A percentile compares a stretch with the other conserved stretches of the same genome.
Conservation (phyloP, 257 asterid genomes). For the Plantago ovata region DNA sequence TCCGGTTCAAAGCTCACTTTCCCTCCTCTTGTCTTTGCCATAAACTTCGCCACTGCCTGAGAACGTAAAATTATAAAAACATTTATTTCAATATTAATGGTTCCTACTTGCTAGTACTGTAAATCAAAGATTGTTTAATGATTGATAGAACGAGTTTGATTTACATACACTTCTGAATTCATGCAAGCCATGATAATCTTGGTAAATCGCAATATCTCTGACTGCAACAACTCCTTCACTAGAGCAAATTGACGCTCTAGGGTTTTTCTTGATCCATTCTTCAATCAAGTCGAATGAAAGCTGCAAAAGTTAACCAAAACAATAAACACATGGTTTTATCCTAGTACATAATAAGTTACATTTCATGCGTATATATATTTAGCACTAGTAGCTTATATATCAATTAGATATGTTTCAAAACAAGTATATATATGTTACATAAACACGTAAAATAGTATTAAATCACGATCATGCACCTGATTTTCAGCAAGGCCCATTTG, state of each 20-base stretch:
- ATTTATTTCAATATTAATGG: no score
- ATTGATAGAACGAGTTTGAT: neutral
- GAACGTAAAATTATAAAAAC: neutral
- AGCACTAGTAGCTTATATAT: no score
- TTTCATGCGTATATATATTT: no score
- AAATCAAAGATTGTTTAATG: no score
- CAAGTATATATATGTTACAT: no score
- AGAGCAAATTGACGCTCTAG: slow-evolving; percentile 65
- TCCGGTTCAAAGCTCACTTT: slow-evolving; percentile 59
- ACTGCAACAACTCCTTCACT: slow-evolving; percentile 52
- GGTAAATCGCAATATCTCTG: slow-evolving; percentile 53
- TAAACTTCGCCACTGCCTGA: slow-evolving; percentile 74
- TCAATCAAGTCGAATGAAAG: slow-evolving; percentile 48
- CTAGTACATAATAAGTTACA: no score
- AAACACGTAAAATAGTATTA: no score
- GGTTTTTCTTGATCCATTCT: slow-evolving; percentile 63
- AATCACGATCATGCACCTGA: slow-evolving; percentile 34
- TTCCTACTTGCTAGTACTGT: no score
- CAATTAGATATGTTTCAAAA: no score
- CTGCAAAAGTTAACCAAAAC: slow-evolving; percentile 30
- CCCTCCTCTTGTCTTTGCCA: slow-evolving; percentile 62
- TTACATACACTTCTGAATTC: slow-evolving; percentile 49
- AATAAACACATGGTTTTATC: neutral
- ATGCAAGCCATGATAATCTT: slow-evolving; percentile 84
- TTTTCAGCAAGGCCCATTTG: slow-evolving; percentile 97